Percentiles rank a stretch among this genome's conserved stretches.
phyloP scores from a whole-genome alignment of 176 grass and related monocot genomes.

The Musa acuminata region DNA sequence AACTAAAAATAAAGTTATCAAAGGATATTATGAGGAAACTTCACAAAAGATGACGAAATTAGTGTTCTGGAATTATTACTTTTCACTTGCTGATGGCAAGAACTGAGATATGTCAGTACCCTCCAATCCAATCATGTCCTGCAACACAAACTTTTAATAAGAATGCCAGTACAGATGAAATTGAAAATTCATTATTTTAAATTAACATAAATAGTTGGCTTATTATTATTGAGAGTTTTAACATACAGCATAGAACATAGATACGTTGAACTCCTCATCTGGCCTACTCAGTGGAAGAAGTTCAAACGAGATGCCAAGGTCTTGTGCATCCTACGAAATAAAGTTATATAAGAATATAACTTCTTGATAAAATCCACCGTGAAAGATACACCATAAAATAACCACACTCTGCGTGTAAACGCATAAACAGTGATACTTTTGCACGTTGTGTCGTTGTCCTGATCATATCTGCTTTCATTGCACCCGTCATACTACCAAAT shows the following conservation, averaged over 20 bases:
- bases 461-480: constrained; percentile 77
- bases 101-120: constrained; percentile 51
- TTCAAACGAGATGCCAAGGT: constrained; percentile 86
- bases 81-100: constrained; percentile 76
- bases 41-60: neutral
- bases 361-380: neutral
- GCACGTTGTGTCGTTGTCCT: constrained; percentile 78
- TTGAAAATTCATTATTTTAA: neutral
- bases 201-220: neutral
- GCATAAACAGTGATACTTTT: constrained; percentile 31
- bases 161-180: neutral
- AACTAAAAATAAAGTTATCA: neutral
- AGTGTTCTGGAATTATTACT: constrained; percentile 24
- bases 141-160: constrained; percentile 14
- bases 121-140: constrained; percentile 86
- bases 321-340: constrained; percentile 60
- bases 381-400: neutral
- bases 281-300: constrained; percentile 67
- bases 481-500: constrained; percentile 60
- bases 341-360: constrained; percentile 1
- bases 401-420: neutral
- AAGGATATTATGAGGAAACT: neutral
- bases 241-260: constrained; percentile 88
- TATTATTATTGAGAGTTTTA: neutral
- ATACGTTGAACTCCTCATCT: constrained; percentile 69